Evolutionary conservation across 306 rosid species (phyloP), one percentile per base, ranked within the genome.

Genomic region (Vigna radiata): DNA sequence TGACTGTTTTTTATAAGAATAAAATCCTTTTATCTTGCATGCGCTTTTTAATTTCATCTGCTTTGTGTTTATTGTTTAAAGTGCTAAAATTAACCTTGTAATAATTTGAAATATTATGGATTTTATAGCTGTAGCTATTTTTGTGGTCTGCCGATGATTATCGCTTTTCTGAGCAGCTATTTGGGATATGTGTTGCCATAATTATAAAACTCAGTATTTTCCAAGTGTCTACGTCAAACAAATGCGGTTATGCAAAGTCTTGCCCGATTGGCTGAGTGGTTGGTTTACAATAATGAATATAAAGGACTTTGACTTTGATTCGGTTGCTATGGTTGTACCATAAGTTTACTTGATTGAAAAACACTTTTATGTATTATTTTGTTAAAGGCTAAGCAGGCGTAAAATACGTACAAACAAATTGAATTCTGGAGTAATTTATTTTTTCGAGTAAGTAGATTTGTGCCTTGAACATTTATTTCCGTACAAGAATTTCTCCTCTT

Each of bases 261-360:
- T 53, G n/a, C 46, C 31, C 71, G 25, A 52, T 47, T 68, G 68
- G 36, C 21, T 72, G 19, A 46, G n/a, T 62, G 64, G 37, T 63
- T 78, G 81, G 75, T 61, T 72, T n/a, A 10, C 21, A 37, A 37
- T 65, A 47, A 46, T 65, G 29, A 23, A 36, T 36, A 60, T 56
- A 15, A 61, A 53, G 39, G 19, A 23, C 68, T 70, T 16, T 56
- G 46, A 66, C 54, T 49, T 60, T 69, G 13, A 49, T 73, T 73
- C 63, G 15, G 37, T 62, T 15, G 59, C 47, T 7, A 18, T 46
- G 56, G 4, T 10, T 29, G 39, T 56, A 48, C 67, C 15, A 33
- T 63, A 37, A 47, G 56, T 76, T 76, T 6, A 84, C 71, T 15
- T 46, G 70, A 65, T 84, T 60, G 56, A 52, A 63, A 43, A 68